Base-by-base conservation (phyloP, 2,329 filamentous ascomycete species). In the Arthrobotrys iridis region DNA sequence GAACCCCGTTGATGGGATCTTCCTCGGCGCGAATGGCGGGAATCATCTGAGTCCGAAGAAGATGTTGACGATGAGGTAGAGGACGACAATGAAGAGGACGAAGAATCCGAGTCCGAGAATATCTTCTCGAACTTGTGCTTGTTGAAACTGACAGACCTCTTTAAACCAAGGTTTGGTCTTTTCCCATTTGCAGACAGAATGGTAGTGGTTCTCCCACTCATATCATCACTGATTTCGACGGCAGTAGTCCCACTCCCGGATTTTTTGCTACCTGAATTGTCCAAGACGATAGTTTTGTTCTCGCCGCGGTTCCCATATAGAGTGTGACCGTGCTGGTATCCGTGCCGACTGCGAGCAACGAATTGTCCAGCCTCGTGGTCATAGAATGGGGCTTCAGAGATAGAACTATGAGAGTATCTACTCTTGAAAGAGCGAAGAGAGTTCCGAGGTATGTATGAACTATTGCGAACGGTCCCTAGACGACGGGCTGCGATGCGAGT, bases 261-360 rank as follows among this genome's bases (percentile, higher is more conserved):
- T 28, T 37, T 70, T 35, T 55, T 60, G 2, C 41, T 15, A 3
- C 65, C 15, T 20, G 62, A 65, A 10, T 63, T 71, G n/a, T 71
- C 66, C 18, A 71, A 40, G 3, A 71, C 22, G 30, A 71, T 71
- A 1, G 66, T 63, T 37, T 64, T 71, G 28, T 45, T 63, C 15
- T 58, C 58, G 26, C 41, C 20, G 15, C 66, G 24, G 28, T 28
- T 18, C 10, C 57, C 28, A 13, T 57, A 30, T 4, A 48, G 24
- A n/a, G 58, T 33, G n/a, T 37, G 35, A 15, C 41, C 30, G 20
- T 40, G 15, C 24, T 46, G 65, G 30, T 41, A 33, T 7, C 64
- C 52, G n/a, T 45, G 45, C 10, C 30, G 24, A 22, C 15, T 46
- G 22, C 66, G 66, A 24, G 26, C n/a, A 24, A 64, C 46, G 13